These are phyloP conservation scores for Grigorovia transvaalensis DNA, from an alignment of 805 yeast genomes.

Conservation along the genomic window DNA sequence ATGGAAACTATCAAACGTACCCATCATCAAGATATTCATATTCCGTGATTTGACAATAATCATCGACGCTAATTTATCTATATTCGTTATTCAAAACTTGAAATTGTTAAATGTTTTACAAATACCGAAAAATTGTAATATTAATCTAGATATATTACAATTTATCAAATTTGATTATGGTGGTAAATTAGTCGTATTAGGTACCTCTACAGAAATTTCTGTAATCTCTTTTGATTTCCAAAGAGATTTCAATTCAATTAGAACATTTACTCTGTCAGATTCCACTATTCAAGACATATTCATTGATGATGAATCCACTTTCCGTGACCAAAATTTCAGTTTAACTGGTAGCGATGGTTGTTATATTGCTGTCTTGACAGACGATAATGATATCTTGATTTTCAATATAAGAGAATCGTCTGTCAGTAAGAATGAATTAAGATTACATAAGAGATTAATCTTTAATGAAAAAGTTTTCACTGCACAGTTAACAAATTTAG, in stretches of 20 bases:
- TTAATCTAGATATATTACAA: constrained; percentile 7
- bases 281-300: constrained; percentile 13
- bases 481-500: constrained; percentile 22
- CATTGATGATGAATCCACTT: constrained; percentile 23
- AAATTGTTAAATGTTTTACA: constrained; percentile 9
- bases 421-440: constrained; percentile 9
- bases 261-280: constrained; percentile 7
- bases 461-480: constrained; percentile 22
- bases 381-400: constrained; percentile 14
- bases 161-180: constrained; percentile 28
- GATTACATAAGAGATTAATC: constrained; percentile 7
- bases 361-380: constrained; percentile 19
- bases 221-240: constrained; percentile 18
- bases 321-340: constrained; percentile 16
- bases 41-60: constrained; percentile 18
- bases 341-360: constrained; percentile 29
- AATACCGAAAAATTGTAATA: constrained; percentile 6
- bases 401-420: constrained; percentile 19
- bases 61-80: constrained; percentile 14
- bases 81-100: constrained; percentile 20
- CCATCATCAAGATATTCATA: constrained; percentile 15
- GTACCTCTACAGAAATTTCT: constrained; percentile 11
- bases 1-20: constrained; percentile 13
- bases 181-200: constrained; percentile 17
- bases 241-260: constrained; percentile 17